Evolutionary conservation across 1,284 basidiomycete species (phyloP).

Genomic region (Puccinia horiana): DNA sequence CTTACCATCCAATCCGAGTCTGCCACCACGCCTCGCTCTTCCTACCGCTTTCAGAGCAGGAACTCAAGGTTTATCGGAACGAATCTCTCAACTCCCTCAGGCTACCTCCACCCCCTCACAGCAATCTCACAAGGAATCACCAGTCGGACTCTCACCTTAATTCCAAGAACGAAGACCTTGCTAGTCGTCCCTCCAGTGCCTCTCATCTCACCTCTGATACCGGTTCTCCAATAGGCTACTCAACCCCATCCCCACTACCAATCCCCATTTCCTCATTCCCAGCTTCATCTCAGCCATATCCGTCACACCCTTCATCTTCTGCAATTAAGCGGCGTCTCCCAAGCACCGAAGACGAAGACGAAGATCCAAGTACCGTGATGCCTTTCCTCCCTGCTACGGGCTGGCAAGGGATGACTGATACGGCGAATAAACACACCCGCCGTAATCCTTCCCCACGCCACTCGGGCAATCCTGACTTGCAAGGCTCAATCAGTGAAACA

Average conservation of each 20-base stretch:
- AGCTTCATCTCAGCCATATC: not conserved
- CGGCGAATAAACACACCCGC: not conserved
- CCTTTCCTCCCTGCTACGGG: not conserved
- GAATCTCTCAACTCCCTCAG: conserved; percentile 35
- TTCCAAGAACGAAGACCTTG: not conserved
- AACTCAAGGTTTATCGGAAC: conserved; percentile 26
- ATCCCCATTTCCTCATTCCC: not conserved
- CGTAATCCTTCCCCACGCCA: not conserved
- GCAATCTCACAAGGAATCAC: not conserved
- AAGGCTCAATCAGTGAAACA: conserved; percentile 17
- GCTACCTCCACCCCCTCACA: not conserved
- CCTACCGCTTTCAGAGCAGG: conserved; percentile 27
- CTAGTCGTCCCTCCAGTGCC: not conserved
- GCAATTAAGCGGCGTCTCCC: not conserved
- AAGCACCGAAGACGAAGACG: not conserved
- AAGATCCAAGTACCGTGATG: not conserved
- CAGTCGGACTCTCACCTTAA: not conserved
- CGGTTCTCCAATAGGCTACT: conserved; percentile 8
- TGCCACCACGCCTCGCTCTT: conserved; percentile 35
- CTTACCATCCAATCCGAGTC: conserved; percentile 41
- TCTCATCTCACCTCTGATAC: not conserved
- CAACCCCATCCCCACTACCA: conserved; percentile 26
- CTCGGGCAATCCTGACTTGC: not conserved
- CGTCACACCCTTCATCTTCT: not conserved
- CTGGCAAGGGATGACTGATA: not conserved